Evolutionary conservation across 202 grass and related monocot species (phyloP), one percentile per base, ranked within the genome.

Genomic region (Digitaria exilis): DNA sequence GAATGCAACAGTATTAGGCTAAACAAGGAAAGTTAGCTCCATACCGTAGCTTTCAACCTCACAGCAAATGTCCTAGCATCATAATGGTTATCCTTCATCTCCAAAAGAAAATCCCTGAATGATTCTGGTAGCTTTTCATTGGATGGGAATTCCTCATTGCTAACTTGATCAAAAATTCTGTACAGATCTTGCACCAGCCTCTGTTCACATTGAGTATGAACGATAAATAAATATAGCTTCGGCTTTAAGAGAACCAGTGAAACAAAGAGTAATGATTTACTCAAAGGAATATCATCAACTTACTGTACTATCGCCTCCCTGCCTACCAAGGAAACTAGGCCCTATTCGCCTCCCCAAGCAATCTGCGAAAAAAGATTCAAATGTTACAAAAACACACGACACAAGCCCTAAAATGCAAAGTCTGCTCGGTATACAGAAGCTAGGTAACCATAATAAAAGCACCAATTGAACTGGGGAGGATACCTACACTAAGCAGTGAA

Each of bases 301-400:
- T 89, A 95, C 95, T 71, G 50, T 78, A 87, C 91, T 95, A 95
- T 92, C 93, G 32, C 60, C 83, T 43, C 82, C 89, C 54, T 89
- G 82, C 61, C 85, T 91, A 70, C 93, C 92, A 79, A 98, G 91
- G 71, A 98, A 90, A 80, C 69, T 93, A 71, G 96, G 96, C 55
- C 96, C 96, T 88, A 98, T 90, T 74, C 93, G 90, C 70, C 89
- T 92, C 71, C 91, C 93, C 82, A 98, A 88, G 87, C 96, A 98
- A 94, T 95, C 96, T 98, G 81, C 71, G 88, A 81, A 51, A 51
- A 25, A 95, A 55, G 65, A 71, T 30, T 4, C 58, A 80, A 72
- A 25, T 57, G 45, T 92, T 83, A 90, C 60, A 82, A 11, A 42
- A 79, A 84, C n/a, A 30, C 2, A 50, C 21, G 50, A 29, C 32